Conservation (phyloP, 768 basidiomycete genomes). For the Trametes sanguinea region DNA sequence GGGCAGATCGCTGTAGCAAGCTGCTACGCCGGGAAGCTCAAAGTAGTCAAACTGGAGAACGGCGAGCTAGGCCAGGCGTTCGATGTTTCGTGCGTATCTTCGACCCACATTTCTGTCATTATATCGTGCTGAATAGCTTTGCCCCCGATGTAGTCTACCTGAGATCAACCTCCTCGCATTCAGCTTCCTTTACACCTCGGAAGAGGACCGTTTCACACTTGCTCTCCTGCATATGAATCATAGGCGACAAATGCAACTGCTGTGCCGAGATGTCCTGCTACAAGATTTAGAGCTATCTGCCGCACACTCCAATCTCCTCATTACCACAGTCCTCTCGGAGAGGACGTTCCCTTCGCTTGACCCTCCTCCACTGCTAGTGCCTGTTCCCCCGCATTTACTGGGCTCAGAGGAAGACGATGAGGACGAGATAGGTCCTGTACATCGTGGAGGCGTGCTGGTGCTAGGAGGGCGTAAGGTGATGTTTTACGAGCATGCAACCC, state of each 20-base stretch:
- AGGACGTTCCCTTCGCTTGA: constrained; percentile 42
- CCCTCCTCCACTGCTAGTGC: constrained; percentile 27
- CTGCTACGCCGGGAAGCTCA: constrained; percentile 72
- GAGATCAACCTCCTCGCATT: constrained; percentile 72
- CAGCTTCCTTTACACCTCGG: constrained; percentile 51
- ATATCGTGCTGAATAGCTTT: constrained; percentile 2
- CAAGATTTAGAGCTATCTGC: constrained; percentile 53
- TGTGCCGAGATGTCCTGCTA: constrained; percentile 56
- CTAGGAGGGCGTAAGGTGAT: constrained; percentile 67
- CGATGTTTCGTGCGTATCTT: constrained; percentile 59
- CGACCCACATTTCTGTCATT: constrained; percentile 7
- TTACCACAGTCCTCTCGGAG: constrained; percentile 53
- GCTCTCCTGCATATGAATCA: constrained; percentile 72
- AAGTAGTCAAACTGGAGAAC: constrained; percentile 56
- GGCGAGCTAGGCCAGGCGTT: constrained; percentile 58
- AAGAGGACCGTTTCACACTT: constrained; percentile 48
- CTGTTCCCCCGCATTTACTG: constrained; percentile 40
- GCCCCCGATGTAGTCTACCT: constrained; percentile 55
- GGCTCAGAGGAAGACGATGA: constrained; percentile 36
- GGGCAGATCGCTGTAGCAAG: constrained; percentile 62
- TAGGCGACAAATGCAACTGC: constrained; percentile 59
- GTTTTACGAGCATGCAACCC: constrained; percentile 58
- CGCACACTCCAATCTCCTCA: constrained; percentile 37
- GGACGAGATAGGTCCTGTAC: constrained; percentile 23
- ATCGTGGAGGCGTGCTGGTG: constrained; percentile 70